Evolutionary conservation across 306 rosid genomes (phyloP), one percentile per base, ranked within the genome.

Genomic region (Rosa persica): DNA sequence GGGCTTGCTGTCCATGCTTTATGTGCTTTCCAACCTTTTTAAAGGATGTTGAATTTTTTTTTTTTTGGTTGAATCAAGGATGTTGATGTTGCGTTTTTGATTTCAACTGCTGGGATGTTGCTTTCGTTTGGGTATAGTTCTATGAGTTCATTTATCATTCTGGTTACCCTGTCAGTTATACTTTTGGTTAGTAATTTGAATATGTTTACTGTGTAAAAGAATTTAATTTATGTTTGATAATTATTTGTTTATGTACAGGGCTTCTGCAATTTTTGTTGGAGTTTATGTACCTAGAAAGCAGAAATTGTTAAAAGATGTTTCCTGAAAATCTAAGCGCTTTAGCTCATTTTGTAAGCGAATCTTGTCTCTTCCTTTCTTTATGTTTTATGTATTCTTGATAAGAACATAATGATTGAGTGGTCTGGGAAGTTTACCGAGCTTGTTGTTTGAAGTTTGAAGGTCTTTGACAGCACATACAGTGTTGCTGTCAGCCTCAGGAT

Each of bases 211-310:
- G 38, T 70, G 16, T 5, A 47, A 52, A 47, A 9, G 4, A 70
- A 47, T 70, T 27, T 12, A 51, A 72, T 27, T 34, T 52, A 30
- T 52, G 38, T 58, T 19, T 75, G 52, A 38, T 67, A 30, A 64
- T 61, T 68, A 69, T 67, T 72, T 66, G 61, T 74, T 79, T 81
- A 55, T 82, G 65, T 86, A 68, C 89, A 94, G 98, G 89, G 98
- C 98, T 22, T 94, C 97, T 68, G 98, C 98, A 78, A 65, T 94
- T 67, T 94, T 94, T 83, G 90, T 94, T 74, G 98, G 97, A 78
- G 93, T 92, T 60, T 94, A 94, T 83, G 98, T 92, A 78, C 97
- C 98, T 78, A 73, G 92, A 16, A 94, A 94, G 90, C 93, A 94
- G 86, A 94, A 90, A 84, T 68, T 94, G 81, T 82, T 92, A 70